Evolutionary conservation across 2,329 filamentous ascomycete species (phyloP).

Genomic region (Fusarium xyrophilum): DNA sequence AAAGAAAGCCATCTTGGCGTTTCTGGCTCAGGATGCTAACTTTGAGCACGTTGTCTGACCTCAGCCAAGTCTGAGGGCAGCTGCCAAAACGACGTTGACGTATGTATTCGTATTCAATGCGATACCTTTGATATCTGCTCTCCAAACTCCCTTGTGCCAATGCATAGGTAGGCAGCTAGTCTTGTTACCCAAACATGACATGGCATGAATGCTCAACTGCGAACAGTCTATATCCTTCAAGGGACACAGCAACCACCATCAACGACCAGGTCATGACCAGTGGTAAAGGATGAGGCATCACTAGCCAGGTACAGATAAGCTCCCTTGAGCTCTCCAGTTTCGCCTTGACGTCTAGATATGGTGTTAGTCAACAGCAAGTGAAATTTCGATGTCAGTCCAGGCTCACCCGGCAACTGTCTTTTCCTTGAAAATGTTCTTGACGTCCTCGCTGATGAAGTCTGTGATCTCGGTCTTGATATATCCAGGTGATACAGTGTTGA

Average conservation of each 20-base stretch:
- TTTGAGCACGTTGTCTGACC: not conserved
- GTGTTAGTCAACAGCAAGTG: conserved; percentile 18
- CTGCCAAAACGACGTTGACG: not conserved
- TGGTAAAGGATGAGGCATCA: conserved; percentile 84
- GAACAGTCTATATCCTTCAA: conserved; percentile 36
- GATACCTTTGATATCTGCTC: not conserved
- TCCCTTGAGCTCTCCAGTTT: conserved; percentile 78
- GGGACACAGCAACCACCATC: conserved; percentile 75
- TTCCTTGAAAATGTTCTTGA: conserved; percentile 75
- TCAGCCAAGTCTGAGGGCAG: not conserved
- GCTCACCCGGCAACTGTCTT: conserved; percentile 79
- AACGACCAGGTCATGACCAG: conserved; percentile 74
- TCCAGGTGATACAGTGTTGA: conserved; percentile 75
- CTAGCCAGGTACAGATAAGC: conserved; percentile 82
- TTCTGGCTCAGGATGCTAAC: not conserved
- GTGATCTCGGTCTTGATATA: conserved; percentile 79
- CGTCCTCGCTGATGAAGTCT: conserved; percentile 68
- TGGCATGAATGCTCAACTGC: not conserved
- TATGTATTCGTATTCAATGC: not conserved
- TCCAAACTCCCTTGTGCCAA: conserved; percentile 3
- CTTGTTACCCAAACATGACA: not conserved
- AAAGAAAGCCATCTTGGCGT: not conserved
- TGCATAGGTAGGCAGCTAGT: not conserved
- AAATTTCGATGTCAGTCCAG: not conserved
- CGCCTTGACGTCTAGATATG: conserved; percentile 67